phyloP scores from a whole-genome alignment of 257 asterid species.

The Asclepias syriaca region DNA sequence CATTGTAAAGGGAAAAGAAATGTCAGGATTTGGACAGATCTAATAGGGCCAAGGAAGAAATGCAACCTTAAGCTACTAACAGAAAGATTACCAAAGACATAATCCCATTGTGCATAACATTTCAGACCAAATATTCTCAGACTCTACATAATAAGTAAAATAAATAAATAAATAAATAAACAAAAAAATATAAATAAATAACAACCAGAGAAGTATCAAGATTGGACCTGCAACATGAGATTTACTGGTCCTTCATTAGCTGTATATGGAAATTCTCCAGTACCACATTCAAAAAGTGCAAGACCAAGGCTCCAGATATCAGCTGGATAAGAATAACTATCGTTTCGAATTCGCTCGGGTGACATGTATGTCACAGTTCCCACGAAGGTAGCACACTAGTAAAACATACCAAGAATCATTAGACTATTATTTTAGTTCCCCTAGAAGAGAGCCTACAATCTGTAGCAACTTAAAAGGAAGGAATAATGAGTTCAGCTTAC shows the following conservation, averaged over 20 bases:
- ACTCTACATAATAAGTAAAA: background rate
- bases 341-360: constrained; percentile 94
- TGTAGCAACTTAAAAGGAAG: background rate
- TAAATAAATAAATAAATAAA: background rate
- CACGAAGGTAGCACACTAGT: constrained; percentile 95
- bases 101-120: background rate
- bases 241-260: constrained; percentile 98
- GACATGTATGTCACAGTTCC: constrained; percentile 99
- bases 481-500: constrained; percentile 22
- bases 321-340: constrained; percentile 93
- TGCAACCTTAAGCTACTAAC: background rate
- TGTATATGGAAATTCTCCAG: constrained; percentile 91
- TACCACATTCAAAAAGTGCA: constrained; percentile 96
- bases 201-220: background rate
- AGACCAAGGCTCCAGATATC: constrained; percentile 99
- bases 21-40: background rate
- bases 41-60: background rate
- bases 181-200: background rate
- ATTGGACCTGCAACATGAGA: constrained; percentile 91
- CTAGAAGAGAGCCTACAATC: background rate
- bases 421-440: background rate
- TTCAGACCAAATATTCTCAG: background rate
- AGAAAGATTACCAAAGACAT: background rate
- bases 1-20: background rate
- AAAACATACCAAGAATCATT: constrained; percentile 20